Percentiles rank a stretch among this genome's conserved stretches.
These are phyloP conservation scores for Diplodia sapinea DNA, from an alignment of 2,329 filamentous ascomycete genomes.

Conservation along the genomic window DNA sequence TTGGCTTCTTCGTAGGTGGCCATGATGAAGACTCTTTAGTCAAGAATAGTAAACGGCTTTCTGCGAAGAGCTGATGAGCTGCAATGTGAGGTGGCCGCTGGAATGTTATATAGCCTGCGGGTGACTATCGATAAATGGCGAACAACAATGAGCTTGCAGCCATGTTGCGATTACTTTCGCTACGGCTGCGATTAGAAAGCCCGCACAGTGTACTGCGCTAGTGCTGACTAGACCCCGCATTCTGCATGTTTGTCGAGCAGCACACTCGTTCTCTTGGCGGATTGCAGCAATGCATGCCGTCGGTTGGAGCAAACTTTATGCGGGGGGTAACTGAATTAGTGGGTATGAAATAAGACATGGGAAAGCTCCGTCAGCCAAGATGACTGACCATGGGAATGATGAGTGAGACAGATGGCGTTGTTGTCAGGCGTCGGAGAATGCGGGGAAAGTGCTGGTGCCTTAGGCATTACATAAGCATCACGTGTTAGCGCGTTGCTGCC, in stretches of 20 bases:
- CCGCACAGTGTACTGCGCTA: background rate
- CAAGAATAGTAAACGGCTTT: background rate
- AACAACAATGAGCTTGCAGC: no score
- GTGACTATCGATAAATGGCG: background rate
- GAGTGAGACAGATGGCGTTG: background rate
- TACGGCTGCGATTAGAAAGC: background rate
- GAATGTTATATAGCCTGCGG: background rate
- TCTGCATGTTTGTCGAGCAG: background rate
- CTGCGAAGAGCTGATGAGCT: background rate
- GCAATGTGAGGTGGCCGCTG: background rate
- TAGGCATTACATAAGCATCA: background rate
- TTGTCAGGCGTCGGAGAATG: background rate
- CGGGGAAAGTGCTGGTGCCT: background rate
- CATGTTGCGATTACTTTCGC: background rate
- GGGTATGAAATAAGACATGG: background rate
- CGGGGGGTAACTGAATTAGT: background rate
- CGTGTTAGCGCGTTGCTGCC: constrained; percentile 20
- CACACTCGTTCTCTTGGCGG: background rate
- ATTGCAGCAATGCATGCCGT: background rate
- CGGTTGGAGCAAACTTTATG: background rate
- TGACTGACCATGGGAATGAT: background rate
- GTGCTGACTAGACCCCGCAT: background rate
- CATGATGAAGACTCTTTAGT: background rate
- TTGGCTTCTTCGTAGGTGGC: constrained; percentile 24
- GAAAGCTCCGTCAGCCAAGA: background rate